Conservation (phyloP, 2,329 filamentous ascomycete genomes). For the Botrytis squamosa region DNA sequence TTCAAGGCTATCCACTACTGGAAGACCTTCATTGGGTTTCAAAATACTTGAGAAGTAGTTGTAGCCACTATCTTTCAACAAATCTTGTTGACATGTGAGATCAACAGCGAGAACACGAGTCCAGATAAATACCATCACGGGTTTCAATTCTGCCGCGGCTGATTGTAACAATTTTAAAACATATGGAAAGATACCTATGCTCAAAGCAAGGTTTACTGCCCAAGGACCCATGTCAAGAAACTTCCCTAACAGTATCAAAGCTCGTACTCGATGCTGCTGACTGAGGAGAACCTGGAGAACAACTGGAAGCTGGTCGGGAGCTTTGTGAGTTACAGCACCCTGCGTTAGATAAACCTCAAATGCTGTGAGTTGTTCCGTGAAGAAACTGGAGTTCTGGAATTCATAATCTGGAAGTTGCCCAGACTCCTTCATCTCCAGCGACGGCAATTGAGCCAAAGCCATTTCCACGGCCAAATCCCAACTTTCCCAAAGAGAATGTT, state of each 20-base stretch:
- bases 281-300: conserved; percentile 94
- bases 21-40: conserved; percentile 78
- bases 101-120: conserved; percentile 93
- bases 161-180: conserved; percentile 97
- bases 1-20: conserved; percentile 84
- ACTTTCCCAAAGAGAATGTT: conserved; percentile 93
- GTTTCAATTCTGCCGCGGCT: conserved; percentile 89
- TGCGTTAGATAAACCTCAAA: conserved; percentile 93
- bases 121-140: conserved; percentile 99
- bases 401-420: conserved; percentile 69
- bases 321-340: conserved; percentile 78
- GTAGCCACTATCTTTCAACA: conserved; percentile 96
- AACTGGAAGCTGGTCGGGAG: conserved; percentile 92
- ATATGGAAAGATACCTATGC: conserved; percentile 98
- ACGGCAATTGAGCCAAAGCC: conserved; percentile 84
- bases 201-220: conserved; percentile 96
- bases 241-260: conserved; percentile 85
- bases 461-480: conserved; percentile 98
- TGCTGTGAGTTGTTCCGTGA: conserved; percentile 93
- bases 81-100: conserved; percentile 85
- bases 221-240: conserved; percentile 95
- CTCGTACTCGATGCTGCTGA: conserved; percentile 88
- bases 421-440: conserved; percentile 75
- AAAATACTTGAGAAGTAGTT: conserved; percentile 95
- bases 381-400: conserved; percentile 93